These are phyloP conservation scores for Calonectria pseudoturangicola DNA, from an alignment of 2,329 filamentous ascomycete species.

Conservation along the genomic window DNA sequence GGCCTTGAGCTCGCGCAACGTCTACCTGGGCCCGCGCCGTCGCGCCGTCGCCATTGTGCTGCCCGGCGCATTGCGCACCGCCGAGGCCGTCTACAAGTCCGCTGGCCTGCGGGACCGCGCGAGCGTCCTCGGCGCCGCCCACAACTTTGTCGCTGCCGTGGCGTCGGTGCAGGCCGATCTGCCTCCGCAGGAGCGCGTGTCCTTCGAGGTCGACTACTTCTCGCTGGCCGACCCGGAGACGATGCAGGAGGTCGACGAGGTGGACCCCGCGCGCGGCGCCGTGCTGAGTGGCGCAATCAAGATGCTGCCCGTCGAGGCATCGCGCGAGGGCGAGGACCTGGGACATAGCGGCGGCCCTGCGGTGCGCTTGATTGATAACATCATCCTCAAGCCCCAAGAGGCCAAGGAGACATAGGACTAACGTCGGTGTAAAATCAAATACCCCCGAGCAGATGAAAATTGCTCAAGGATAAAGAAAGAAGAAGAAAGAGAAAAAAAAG, in stretches of 20 bases:
- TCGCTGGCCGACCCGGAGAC: slow-evolving; percentile 91
- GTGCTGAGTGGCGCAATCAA: slow-evolving; percentile 93
- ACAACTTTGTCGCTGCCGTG: slow-evolving; percentile 72
- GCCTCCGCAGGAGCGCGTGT: slow-evolving; percentile 75
- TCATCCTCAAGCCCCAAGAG: slow-evolving; percentile 76
- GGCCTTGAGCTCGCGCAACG: slow-evolving; percentile 93
- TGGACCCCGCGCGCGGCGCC: slow-evolving; percentile 83
- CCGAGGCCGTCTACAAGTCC: slow-evolving; percentile 78
- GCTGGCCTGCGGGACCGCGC: slow-evolving; percentile 72
- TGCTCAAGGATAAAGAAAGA: slow-evolving; percentile 38
- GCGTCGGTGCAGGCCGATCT: slow-evolving; percentile 78
- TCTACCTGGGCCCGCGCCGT: slow-evolving; percentile 88
- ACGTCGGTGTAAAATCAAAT: slow-evolving; percentile 36
- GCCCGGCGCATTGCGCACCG: slow-evolving; percentile 79
- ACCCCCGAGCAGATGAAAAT: slow-evolving; percentile 41
- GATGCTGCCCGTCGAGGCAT: slow-evolving; percentile 87
- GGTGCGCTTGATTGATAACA: slow-evolving; percentile 95
- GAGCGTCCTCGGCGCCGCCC: slow-evolving; percentile 83
- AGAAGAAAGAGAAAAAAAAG: slow-evolving; percentile 19
- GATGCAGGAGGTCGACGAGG: slow-evolving; percentile 83
- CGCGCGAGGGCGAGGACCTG: slow-evolving; percentile 82
- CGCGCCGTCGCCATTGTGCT: slow-evolving; percentile 84
- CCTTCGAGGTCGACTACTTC: slow-evolving; percentile 93
- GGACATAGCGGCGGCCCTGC: slow-evolving; percentile 82
- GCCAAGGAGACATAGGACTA: slow-evolving; percentile 37